Evolutionary conservation across 129 eudicot genomes (phyloP).

Genomic region (Glebionis coronaria): DNA sequence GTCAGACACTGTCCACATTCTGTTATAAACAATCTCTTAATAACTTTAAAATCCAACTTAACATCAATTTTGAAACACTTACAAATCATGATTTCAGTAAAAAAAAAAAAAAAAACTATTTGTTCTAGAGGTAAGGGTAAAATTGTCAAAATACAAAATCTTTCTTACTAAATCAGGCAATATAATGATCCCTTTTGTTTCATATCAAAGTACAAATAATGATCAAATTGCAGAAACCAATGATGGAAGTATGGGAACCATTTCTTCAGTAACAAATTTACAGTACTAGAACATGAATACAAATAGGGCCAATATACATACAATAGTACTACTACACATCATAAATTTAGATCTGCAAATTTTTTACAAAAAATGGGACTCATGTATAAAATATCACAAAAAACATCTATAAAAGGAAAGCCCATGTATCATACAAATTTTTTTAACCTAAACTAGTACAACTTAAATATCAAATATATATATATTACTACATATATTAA

Average conservation of each 20-base stretch:
- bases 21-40: constrained; percentile 32
- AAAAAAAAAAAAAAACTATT: neutral
- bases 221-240: constrained; percentile 23
- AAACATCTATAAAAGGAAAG: constrained; percentile 15
- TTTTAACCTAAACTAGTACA: too few relatives aligned
- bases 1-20: constrained; percentile 74
- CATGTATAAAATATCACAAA: constrained; percentile 17
- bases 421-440: constrained; percentile 19
- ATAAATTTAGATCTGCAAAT: constrained; percentile 30
- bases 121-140: too few relatives aligned
- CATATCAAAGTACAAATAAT: constrained; percentile 21
- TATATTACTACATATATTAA: too few relatives aligned
- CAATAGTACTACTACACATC: constrained; percentile 14
- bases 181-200: neutral
- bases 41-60: constrained; percentile 25
- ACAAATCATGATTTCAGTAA: constrained; percentile 1
- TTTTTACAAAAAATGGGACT: constrained; percentile 15
- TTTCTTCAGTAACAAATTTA: constrained; percentile 18
- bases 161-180: too few relatives aligned
- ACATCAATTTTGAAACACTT: constrained; percentile 5
- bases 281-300: constrained; percentile 1
- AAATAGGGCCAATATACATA: too few relatives aligned
- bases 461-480: too few relatives aligned
- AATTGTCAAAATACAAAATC: too few relatives aligned
- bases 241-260: constrained; percentile 1